These are phyloP conservation scores for Periconia sp. DNA, from an alignment of 2,329 filamentous ascomycete genomes.

Conservation along the genomic window DNA sequence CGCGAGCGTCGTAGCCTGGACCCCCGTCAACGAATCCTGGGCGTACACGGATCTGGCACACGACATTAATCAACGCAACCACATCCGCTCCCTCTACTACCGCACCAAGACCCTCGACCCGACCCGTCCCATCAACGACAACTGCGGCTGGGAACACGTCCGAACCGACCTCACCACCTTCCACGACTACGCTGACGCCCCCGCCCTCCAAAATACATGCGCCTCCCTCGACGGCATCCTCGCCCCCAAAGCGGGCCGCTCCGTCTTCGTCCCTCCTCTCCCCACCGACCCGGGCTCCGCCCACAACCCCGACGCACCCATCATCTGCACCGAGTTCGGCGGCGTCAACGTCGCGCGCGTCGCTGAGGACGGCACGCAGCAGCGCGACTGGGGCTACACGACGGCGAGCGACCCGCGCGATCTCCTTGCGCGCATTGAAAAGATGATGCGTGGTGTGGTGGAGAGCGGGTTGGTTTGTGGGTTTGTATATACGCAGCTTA, in stretches of 20 bases:
- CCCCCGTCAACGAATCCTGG: slow-evolving; percentile 67
- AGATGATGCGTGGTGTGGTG: slow-evolving; percentile 60
- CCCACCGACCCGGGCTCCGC: slow-evolving; percentile 44
- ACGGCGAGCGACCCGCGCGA: slow-evolving; percentile 64
- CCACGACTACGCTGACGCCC: slow-evolving; percentile 66
- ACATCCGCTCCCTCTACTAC: slow-evolving; percentile 65
- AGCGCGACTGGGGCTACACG: slow-evolving; percentile 65
- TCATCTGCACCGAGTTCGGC: slow-evolving; percentile 69
- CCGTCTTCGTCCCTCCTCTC: slow-evolving; percentile 58
- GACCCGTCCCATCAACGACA: slow-evolving; percentile 68
- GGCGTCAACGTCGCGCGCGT: slow-evolving; percentile 64
- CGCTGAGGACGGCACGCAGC: slow-evolving; percentile 44
- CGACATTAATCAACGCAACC: slow-evolving; percentile 61
- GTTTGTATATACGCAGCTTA: slow-evolving; percentile 68
- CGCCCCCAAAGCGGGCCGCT: slow-evolving; percentile 53
- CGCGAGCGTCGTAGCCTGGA: slow-evolving; percentile 66
- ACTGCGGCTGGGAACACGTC: slow-evolving; percentile 73
- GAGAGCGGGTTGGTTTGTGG: slow-evolving; percentile 60
- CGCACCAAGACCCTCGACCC: slow-evolving; percentile 66
- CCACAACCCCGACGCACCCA: slow-evolving; percentile 59
- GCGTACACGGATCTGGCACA: slow-evolving; percentile 62
- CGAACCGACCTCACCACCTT: slow-evolving; percentile 66
- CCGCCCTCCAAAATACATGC: slow-evolving; percentile 59
- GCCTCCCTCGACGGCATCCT: slow-evolving; percentile 57
- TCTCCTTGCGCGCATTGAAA: slow-evolving; percentile 60